phyloP scores from a whole-genome alignment of 345 rosid genomes.

The Erucastrum elatum region DNA sequence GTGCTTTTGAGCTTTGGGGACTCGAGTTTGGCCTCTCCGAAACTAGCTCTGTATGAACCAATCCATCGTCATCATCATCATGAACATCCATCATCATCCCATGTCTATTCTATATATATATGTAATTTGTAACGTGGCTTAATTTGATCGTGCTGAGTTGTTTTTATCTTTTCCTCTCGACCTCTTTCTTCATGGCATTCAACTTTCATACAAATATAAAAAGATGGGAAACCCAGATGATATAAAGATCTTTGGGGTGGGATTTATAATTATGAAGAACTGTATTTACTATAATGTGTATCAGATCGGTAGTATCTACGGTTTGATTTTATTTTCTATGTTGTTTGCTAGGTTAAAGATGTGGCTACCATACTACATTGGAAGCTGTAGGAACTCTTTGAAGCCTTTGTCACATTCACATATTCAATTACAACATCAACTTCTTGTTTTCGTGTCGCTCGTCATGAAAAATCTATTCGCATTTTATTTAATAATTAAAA shows the following conservation, averaged over 20 bases:
- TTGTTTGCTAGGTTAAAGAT: constrained; percentile 87
- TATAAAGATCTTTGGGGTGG: not conserved
- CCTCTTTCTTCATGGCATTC: not conserved
- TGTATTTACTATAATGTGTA: constrained; percentile 20
- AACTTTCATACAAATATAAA: constrained; percentile 12
- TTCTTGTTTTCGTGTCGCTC: constrained; percentile 1
- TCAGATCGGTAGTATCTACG: constrained; percentile 32
- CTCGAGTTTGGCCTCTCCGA: constrained; percentile 73
- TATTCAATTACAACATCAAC: not conserved
- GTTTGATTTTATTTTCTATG: constrained; percentile 44
- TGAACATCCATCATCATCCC: constrained; percentile 24
- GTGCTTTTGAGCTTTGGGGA: constrained; percentile 94
- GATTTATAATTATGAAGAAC: not conserved
- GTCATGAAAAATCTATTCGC: constrained; percentile 28
- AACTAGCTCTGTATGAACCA: constrained; percentile 78
- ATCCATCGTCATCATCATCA: constrained; percentile 38
- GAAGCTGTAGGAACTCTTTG: constrained; percentile 72
- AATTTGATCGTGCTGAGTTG: constrained; percentile 28
- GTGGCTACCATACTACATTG: constrained; percentile 99
- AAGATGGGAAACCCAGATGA: not conserved
- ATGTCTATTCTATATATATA: constrained; percentile 18
- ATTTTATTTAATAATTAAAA: constrained; percentile 23
- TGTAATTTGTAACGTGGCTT: constrained; percentile 38
- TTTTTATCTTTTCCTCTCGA: constrained; percentile 9
- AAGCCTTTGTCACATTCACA: constrained; percentile 35